Evolutionary conservation across 179 eudicot species (phyloP).

Genomic region (Nepenthes alata): DNA sequence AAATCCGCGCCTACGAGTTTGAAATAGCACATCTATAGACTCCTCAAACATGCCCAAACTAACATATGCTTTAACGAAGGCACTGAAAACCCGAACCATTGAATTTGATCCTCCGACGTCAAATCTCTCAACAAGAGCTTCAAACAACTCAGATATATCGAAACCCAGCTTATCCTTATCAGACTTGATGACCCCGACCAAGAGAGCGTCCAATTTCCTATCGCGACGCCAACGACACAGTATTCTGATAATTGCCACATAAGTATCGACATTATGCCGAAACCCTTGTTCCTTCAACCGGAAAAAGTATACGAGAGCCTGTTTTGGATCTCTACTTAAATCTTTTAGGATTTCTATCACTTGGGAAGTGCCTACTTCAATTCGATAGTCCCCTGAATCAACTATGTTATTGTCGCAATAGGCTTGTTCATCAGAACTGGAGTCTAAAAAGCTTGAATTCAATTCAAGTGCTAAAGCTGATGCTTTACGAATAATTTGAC

Average conservation of each 20-base stretch:
- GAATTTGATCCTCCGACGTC: constrained; percentile 17
- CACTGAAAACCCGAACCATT: constrained; percentile 32
- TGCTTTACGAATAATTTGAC: constrained; percentile 15
- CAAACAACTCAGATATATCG: constrained; percentile 33
- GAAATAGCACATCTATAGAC: constrained; percentile 42
- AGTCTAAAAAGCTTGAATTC: constrained; percentile 24
- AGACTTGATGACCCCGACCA: constrained; percentile 30
- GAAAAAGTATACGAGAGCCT: constrained; percentile 33
- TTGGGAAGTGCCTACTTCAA: constrained; percentile 18
- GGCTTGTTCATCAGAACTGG: constrained; percentile 31
- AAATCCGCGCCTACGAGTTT: constrained; percentile 30
- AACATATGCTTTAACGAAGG: constrained; percentile 43
- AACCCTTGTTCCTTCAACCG: constrained; percentile 41
- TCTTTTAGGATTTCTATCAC: constrained; percentile 23
- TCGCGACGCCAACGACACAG: constrained; percentile 32
- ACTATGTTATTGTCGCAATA: neutral
- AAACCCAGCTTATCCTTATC: constrained; percentile 29
- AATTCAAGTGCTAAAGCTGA: constrained; percentile 27
- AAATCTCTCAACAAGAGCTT: constrained; percentile 24
- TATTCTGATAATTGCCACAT: constrained; percentile 35
- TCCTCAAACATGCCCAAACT: constrained; percentile 46
- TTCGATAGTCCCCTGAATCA: constrained; percentile 5
- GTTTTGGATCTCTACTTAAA: constrained; percentile 30
- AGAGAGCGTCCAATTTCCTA: constrained; percentile 27
- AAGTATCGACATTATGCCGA: constrained; percentile 35